Evolutionary conservation across 306 rosid genomes (phyloP).

Genomic region (Corylus americana): DNA sequence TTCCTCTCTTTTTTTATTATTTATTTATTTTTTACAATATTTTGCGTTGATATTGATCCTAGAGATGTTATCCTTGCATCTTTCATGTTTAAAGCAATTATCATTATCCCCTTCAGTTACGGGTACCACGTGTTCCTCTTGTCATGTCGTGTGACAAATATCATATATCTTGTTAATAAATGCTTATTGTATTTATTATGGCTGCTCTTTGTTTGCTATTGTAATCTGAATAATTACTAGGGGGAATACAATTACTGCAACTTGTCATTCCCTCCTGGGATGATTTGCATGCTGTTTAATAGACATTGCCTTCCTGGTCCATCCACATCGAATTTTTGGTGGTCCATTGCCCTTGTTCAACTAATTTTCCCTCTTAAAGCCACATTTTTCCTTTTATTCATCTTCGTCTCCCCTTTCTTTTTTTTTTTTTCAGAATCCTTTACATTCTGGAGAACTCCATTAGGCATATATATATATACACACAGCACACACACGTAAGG

Average conservation of each 20-base stretch:
- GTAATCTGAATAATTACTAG: neutral
- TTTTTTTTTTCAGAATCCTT: neutral
- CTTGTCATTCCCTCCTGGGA: neutral
- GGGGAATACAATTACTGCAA: neutral
- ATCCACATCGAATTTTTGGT: neutral
- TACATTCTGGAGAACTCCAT: neutral
- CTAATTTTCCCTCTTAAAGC: neutral
- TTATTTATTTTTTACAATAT: neutral
- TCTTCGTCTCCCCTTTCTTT: neutral
- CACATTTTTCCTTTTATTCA: neutral
- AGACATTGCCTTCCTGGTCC: neutral
- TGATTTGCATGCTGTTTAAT: neutral
- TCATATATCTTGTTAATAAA: neutral
- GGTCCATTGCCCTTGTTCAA: neutral
- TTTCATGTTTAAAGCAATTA: conserved; percentile 13
- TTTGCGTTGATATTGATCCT: neutral
- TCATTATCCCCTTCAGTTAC: neutral
- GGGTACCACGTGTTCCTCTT: neutral
- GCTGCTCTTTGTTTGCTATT: neutral
- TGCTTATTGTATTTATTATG: neutral
- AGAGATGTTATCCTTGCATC: conserved; percentile 3
- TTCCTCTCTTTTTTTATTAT: neutral
- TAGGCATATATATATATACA: no score
- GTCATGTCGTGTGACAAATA: neutral
- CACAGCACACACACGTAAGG: no score